Evolutionary conservation across 148 eudicot genomes (phyloP).

Genomic region (Oxyria digyna): DNA sequence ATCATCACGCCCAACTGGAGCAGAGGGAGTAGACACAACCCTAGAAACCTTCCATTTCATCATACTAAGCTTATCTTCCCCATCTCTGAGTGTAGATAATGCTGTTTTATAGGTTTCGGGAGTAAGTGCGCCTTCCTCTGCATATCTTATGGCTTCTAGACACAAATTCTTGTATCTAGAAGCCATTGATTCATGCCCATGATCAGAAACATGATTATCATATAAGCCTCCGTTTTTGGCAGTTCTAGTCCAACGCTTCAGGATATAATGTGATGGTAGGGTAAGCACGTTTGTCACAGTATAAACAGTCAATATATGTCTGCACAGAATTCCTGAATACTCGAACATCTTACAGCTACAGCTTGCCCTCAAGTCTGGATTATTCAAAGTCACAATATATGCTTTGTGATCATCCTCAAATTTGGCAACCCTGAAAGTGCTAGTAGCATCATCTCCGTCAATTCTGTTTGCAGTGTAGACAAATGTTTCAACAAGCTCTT

Average conservation of each 20-base stretch:
- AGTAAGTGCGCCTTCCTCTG: slow-evolving; percentile 62
- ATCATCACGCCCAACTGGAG: slow-evolving; percentile 36
- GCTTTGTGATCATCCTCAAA: slow-evolving; percentile 76
- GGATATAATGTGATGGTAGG: slow-evolving; percentile 75
- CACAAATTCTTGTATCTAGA: slow-evolving; percentile 62
- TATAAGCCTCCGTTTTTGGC: slow-evolving; percentile 43
- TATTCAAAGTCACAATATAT: slow-evolving; percentile 51
- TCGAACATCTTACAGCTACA: slow-evolving; percentile 96
- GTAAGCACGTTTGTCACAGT: slow-evolving; percentile 89
- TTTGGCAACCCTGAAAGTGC: slow-evolving; percentile 79
- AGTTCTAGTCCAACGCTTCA: slow-evolving; percentile 83
- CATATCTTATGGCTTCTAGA: slow-evolving; percentile 68
- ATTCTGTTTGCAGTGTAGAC: slow-evolving; percentile 83
- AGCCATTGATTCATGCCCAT: slow-evolving; percentile 37
- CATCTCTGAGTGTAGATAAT: slow-evolving; percentile 54
- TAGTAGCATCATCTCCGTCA: slow-evolving; percentile 51
- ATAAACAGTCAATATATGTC: slow-evolving; percentile 81
- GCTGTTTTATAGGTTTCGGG: slow-evolving; percentile 55
- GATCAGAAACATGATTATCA: slow-evolving; percentile 26
- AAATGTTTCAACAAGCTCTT: slow-evolving; percentile 91
- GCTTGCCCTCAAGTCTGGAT: slow-evolving; percentile 53
- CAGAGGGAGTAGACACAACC: slow-evolving; percentile 36
- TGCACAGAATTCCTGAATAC: slow-evolving; percentile 77
- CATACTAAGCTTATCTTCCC: slow-evolving; percentile 43
- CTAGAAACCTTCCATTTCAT: slow-evolving; percentile 49